Evolutionary conservation across 2,329 filamentous ascomycete species (phyloP), one percentile per base, ranked within the genome.

Genomic region (Aspergillus brasiliensis): DNA sequence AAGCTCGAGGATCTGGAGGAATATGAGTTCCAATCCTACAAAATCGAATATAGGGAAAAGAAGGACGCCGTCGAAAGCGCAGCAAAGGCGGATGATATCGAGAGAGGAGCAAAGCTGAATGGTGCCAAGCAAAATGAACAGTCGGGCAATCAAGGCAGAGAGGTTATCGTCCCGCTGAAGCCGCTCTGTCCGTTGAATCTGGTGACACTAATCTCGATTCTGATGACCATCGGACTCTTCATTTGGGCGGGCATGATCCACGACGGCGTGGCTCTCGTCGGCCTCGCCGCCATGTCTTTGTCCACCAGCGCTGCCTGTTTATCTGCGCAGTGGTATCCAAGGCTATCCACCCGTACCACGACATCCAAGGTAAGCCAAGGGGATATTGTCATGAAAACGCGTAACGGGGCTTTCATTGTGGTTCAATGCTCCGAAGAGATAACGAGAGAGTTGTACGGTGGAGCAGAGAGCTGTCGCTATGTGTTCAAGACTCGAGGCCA

Each of bases 381-480:
- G 1, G 85, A 88, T 63, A 80, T 88, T n/a, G 80, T 87, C 28
- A 86, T 88, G 58, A 81, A 83, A 28, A 88, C 85, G 0, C 81
- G 84, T 7, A 82, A 84, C 64, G 85, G 85, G 1, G 85, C 83
- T 2, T 87, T 88, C 65, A 70, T 88, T 2, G 74, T 87, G 7
- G 75, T 88, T 11, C 76, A 78, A 49, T 88, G 86, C 67, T 79
- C 80, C 5, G 85, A 88, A 69, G 82, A 86, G 37, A 82, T 88
- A 2, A 83, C 85, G 2, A 80, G 86, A 19, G 86, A 88, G 68
- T 78, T 88, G 0, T 88, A 88, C 71, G 82, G 80, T 0, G 84
- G 84, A 15, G 86, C 83, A 0, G 85, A 88, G 65, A 82, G 84
- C 66, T 88, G 86, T 71, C 69, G 81, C 25, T 88, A 88, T 65